Evolutionary conservation across 2,329 filamentous ascomycete genomes (phyloP).

Genomic region (Neopestalotiopsis sp.): DNA sequence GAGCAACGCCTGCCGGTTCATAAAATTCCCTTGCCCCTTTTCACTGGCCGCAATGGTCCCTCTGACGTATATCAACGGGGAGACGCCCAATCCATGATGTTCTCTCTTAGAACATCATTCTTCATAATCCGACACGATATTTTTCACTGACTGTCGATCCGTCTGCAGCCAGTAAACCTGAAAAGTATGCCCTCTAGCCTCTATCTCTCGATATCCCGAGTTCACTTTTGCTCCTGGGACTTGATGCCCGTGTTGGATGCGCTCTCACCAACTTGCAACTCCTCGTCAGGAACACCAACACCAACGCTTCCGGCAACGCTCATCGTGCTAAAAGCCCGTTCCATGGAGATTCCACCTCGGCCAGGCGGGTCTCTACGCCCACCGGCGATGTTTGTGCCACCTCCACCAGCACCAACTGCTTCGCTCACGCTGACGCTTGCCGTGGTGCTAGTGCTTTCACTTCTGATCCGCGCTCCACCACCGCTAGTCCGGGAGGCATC

Average conservation of each 20-base stretch:
- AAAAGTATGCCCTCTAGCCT: not conserved
- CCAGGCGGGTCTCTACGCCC: slow-evolving; percentile 44
- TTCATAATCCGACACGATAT: no score
- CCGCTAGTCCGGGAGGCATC: slow-evolving; percentile 34
- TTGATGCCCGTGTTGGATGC: slow-evolving; percentile 55
- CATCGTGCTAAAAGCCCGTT: slow-evolving; percentile 51
- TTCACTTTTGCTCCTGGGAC: slow-evolving; percentile 14
- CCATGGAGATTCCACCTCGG: slow-evolving; percentile 43
- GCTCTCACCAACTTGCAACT: slow-evolving; percentile 66
- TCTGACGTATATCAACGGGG: no score
- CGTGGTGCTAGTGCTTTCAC: slow-evolving; percentile 60
- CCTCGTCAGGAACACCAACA: slow-evolving; percentile 64
- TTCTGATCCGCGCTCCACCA: slow-evolving; percentile 39
- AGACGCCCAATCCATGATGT: no score
- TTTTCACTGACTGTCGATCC: no score
- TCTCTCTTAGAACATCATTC: no score
- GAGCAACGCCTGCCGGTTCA: no score
- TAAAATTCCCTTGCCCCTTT: no score
- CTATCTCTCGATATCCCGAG: not conserved
- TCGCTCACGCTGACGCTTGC: slow-evolving; percentile 53
- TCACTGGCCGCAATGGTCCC: no score
- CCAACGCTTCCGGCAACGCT: slow-evolving; percentile 52
- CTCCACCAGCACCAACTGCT: slow-evolving; percentile 30
- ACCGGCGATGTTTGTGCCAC: slow-evolving; percentile 52
- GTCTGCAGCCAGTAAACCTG: no score